These are phyloP conservation scores for Craterostigma plantagineum DNA, from an alignment of 257 asterid genomes.

Conservation along the genomic window DNA sequence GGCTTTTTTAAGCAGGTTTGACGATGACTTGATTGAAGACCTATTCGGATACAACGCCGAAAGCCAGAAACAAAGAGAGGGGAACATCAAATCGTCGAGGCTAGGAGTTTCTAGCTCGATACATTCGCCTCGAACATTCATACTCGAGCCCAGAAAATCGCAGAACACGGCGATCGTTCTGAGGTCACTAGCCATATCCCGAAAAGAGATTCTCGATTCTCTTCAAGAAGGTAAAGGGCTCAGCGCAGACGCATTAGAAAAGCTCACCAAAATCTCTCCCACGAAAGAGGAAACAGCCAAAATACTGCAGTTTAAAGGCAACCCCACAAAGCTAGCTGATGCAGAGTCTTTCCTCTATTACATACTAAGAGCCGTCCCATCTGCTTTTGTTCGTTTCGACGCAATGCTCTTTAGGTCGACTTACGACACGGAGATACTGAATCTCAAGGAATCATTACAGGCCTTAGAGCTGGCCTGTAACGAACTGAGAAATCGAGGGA, in stretches of 20 bases:
- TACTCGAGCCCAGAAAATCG: constrained; percentile 64
- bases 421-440: constrained; percentile 51
- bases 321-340: constrained; percentile 47
- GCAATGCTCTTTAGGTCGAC: constrained; percentile 58
- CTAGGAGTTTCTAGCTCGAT: constrained; percentile 18
- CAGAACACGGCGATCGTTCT: constrained; percentile 72
- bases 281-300: constrained; percentile 44
- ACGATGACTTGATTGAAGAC: constrained; percentile 55
- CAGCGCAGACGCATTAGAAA: constrained; percentile 45
- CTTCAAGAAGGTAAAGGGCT: constrained; percentile 53
- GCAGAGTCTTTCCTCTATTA: constrained; percentile 76
- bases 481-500: constrained; percentile 39
- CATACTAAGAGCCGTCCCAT: constrained; percentile 49
- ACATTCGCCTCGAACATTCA: constrained; percentile 26
- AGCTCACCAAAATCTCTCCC: constrained; percentile 55
- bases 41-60: constrained; percentile 44
- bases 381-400: constrained; percentile 44
- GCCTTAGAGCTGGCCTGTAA: constrained; percentile 51
- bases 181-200: constrained; percentile 43
- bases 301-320: constrained; percentile 43
- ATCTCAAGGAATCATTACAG: constrained; percentile 50
- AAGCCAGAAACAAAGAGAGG: constrained; percentile 17
- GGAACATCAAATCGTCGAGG: constrained; percentile 10
- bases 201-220: constrained; percentile 45
- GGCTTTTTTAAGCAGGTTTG: constrained; percentile 29